These are phyloP conservation scores for Cutaneotrichosporon arboriforme DNA, from an alignment of 1,284 basidiomycete genomes.

Conservation along the genomic window DNA sequence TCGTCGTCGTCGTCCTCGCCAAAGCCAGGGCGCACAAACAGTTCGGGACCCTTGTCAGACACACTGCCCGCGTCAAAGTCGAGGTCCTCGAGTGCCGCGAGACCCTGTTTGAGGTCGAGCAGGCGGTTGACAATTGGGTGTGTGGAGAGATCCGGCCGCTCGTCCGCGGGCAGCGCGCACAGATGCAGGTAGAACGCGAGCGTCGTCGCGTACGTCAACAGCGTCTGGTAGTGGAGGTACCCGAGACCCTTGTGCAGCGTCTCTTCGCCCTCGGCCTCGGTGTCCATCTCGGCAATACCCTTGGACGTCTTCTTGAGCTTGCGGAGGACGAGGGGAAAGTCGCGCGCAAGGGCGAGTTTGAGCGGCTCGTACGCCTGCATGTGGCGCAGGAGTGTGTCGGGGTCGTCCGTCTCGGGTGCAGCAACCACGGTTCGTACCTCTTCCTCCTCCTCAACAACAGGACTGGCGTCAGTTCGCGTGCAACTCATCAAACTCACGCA, in stretches of 20 bases:
- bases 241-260: conserved; percentile 44
- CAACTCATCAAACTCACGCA: background rate
- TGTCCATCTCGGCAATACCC: conserved; percentile 41
- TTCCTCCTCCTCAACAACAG: conserved; percentile 3
- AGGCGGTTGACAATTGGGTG: conserved; percentile 79
- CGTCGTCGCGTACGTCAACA: conserved; percentile 82
- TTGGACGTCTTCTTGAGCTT: conserved; percentile 44
- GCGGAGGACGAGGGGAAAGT: conserved; percentile 51
- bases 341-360: conserved; percentile 54
- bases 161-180: conserved; percentile 60
- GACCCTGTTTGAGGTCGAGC: conserved; percentile 74
- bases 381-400: conserved; percentile 60
- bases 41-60: conserved; percentile 51
- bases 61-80: conserved; percentile 56
- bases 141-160: conserved; percentile 59
- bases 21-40: conserved; percentile 15
- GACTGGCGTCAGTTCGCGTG: background rate
- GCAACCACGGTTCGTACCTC: conserved; percentile 11
- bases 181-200: conserved; percentile 92
- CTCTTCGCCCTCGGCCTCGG: conserved; percentile 33
- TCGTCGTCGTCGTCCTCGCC: conserved; percentile 38
- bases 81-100: conserved; percentile 74
- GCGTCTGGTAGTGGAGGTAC: conserved; percentile 57
- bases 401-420: conserved; percentile 32
- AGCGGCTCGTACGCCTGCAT: conserved; percentile 76